Evolutionary conservation across 164 flowering plant species (phyloP).

Genomic region (Stephania japonica): DNA sequence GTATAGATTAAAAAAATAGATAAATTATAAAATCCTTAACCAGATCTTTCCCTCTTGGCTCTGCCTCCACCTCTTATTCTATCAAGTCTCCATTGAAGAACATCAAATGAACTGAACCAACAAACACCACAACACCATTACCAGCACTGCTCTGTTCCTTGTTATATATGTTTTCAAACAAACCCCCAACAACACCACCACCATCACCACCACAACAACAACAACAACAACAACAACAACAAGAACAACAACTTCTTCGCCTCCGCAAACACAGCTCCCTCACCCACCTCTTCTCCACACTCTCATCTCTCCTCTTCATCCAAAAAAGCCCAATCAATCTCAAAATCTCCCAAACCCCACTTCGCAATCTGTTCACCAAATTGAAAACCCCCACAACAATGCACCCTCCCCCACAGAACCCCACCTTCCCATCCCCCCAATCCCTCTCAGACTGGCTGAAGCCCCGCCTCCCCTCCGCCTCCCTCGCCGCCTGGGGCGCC

Average conservation of each 20-base stretch:
- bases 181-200: constrained; percentile 1
- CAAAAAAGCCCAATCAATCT: background rate
- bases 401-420: constrained; percentile 25
- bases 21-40: too few species aligned
- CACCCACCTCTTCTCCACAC: constrained; percentile 51
- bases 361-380: constrained; percentile 23
- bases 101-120: too few species aligned
- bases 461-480: constrained; percentile 63
- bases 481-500: constrained; percentile 77
- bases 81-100: too few species aligned
- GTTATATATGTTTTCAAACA: constrained; percentile 11
- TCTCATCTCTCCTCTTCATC: constrained; percentile 40
- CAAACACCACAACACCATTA: too few species aligned
- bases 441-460: constrained; percentile 81
- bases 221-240: constrained; percentile 8
- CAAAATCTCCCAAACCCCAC: constrained; percentile 22
- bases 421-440: constrained; percentile 54
- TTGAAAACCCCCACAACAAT: constrained; percentile 19
- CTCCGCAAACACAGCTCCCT: constrained; percentile 21
- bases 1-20: too few species aligned
- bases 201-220: constrained; percentile 2
- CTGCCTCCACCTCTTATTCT: background rate
- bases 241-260: constrained; percentile 11
- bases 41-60: background rate
- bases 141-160: background rate